phyloP scores from a whole-genome alignment of 306 rosid species.

The Ormosia semicastrata region DNA sequence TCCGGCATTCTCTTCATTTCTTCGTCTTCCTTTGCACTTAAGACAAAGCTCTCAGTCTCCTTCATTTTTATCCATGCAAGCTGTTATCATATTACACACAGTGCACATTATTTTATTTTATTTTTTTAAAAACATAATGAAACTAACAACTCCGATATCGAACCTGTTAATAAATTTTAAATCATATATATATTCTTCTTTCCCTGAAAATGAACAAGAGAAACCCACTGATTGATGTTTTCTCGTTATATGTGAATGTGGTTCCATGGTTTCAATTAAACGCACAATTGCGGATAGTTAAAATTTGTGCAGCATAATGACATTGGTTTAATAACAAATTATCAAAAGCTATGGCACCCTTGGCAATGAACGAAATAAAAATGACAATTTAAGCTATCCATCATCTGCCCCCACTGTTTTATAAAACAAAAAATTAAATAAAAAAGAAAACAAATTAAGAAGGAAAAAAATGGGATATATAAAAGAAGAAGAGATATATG shows the following conservation, averaged over 20 bases:
- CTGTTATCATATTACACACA: background rate
- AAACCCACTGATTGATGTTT: background rate
- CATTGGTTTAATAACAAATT: background rate
- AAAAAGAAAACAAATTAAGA: too few relatives aligned
- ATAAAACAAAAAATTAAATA: background rate
- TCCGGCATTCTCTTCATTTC: background rate
- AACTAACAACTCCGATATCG: background rate
- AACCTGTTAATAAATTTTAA: background rate
- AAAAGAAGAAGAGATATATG: background rate
- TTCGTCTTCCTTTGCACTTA: constrained; percentile 24
- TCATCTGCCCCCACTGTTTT: background rate
- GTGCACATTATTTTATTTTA: background rate
- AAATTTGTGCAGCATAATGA: background rate
- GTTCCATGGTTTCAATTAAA: background rate
- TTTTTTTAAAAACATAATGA: background rate
- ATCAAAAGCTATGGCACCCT: background rate
- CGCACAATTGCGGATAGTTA: background rate
- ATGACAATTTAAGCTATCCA: background rate
- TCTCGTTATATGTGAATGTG: background rate
- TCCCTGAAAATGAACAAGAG: background rate
- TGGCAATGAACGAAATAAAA: background rate
- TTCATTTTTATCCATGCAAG: constrained; percentile 33
- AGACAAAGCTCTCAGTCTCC: constrained; percentile 21
- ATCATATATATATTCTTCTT: background rate
- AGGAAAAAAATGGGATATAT: background rate